These are phyloP conservation scores for Pythium biforme DNA, from an alignment of 352 stramenopile species.

Conservation along the genomic window DNA sequence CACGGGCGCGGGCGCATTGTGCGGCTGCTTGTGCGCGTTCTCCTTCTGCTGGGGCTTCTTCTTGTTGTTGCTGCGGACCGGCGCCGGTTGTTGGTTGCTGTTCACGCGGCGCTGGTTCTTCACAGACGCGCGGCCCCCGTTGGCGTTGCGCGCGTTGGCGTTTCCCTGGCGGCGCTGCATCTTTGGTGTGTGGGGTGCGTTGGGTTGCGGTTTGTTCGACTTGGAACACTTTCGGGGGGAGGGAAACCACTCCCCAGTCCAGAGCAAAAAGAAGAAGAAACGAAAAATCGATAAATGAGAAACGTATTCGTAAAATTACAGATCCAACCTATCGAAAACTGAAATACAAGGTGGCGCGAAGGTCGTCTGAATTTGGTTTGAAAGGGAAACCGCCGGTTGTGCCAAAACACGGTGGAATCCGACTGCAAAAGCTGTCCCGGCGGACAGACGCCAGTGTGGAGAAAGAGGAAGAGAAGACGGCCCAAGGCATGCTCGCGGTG, in stretches of 20 bases:
- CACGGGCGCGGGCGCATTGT: constrained; percentile 37
- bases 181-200: neutral
- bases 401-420: constrained; percentile 12
- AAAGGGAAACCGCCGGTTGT: constrained; percentile 3
- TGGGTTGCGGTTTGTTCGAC: constrained; percentile 1
- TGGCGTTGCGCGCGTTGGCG: constrained; percentile 10
- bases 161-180: constrained; percentile 23
- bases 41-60: constrained; percentile 27
- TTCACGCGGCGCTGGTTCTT: constrained; percentile 63
- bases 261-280: neutral
- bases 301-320: constrained; percentile 17
- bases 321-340: neutral
- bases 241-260: neutral
- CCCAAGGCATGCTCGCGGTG: constrained; percentile 12
- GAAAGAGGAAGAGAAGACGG: neutral
- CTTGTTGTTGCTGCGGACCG: constrained; percentile 14
- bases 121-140: constrained; percentile 42
- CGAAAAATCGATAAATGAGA: neutral
- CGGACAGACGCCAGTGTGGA: neutral
- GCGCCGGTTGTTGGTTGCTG: constrained; percentile 10
- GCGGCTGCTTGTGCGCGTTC: constrained; percentile 22
- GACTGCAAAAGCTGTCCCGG: neutral
- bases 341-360: constrained; percentile 17
- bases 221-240: neutral
- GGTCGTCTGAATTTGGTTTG: constrained; percentile 22